Percentiles rank a stretch among this genome's conserved stretches.
Evolutionary conservation across 306 rosid species (phyloP).

Genomic region (Cercis canadensis): DNA sequence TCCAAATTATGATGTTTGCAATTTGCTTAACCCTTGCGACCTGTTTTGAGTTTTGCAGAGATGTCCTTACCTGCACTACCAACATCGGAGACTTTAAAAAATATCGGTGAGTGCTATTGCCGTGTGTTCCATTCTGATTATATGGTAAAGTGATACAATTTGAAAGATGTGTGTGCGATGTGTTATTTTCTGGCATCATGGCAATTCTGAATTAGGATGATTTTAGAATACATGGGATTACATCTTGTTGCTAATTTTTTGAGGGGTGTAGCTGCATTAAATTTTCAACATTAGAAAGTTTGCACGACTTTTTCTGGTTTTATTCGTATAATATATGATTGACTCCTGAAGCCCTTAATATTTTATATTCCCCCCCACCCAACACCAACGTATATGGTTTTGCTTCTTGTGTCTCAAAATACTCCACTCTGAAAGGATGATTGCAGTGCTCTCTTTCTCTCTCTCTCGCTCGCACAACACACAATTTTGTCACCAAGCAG

Average conservation of each 20-base stretch:
- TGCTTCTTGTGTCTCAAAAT: not conserved
- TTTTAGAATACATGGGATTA: not conserved
- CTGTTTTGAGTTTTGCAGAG: constrained; percentile 60
- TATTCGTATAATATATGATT: not conserved
- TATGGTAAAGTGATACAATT: not conserved
- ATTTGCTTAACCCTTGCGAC: constrained; percentile 17
- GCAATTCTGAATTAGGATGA: not conserved
- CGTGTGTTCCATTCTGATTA: constrained; percentile 9
- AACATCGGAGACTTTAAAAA: constrained; percentile 78
- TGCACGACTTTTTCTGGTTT: too few relatives aligned
- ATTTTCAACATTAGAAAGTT: not conserved
- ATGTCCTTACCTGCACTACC: constrained; percentile 99
- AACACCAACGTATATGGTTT: not conserved
- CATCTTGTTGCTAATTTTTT: not conserved
- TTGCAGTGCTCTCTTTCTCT: not conserved
- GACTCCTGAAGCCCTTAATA: not conserved
- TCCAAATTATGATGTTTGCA: constrained; percentile 17
- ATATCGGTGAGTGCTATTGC: constrained; percentile 67
- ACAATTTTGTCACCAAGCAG: not conserved
- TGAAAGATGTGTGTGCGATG: not conserved
- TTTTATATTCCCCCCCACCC: too few relatives aligned
- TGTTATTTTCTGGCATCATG: not conserved
- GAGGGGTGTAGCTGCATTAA: not conserved
- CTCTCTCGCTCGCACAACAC: too few relatives aligned
- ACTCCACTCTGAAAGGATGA: not conserved